These are phyloP conservation scores for Cladosporium sp. DNA, from an alignment of 2,329 filamentous ascomycete species.

Conservation along the genomic window DNA sequence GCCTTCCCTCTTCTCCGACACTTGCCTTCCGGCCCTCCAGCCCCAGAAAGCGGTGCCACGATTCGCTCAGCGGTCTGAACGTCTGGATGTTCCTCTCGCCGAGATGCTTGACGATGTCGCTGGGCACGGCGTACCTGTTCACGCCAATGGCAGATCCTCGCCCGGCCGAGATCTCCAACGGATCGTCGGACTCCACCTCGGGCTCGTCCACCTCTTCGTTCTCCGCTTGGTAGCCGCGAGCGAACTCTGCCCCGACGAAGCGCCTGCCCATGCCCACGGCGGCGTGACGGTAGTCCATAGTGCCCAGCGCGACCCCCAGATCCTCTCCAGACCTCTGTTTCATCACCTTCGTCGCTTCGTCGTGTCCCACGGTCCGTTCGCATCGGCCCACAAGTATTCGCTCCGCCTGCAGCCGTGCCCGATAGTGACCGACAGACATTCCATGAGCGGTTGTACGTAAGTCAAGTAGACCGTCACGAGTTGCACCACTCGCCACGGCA, in stretches of 20 bases:
- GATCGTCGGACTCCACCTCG: slow-evolving; percentile 27
- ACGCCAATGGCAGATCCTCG: slow-evolving; percentile 20
- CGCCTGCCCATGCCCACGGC: slow-evolving; percentile 24
- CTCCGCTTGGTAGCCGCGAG: slow-evolving; percentile 26
- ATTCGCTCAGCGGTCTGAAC: slow-evolving; percentile 23
- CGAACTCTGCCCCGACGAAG: slow-evolving; percentile 23
- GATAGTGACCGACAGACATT: not conserved
- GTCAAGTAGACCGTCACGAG: not conserved
- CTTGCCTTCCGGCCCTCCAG: slow-evolving; percentile 3
- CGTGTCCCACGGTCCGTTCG: not conserved
- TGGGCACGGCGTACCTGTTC: slow-evolving; percentile 23
- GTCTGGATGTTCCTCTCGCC: slow-evolving; percentile 25
- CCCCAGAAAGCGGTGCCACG: slow-evolving; percentile 19
- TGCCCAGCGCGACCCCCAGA: slow-evolving; percentile 24
- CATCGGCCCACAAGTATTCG: not conserved
- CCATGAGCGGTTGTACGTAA: not conserved
- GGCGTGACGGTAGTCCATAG: slow-evolving; percentile 21
- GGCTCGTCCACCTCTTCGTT: slow-evolving; percentile 25
- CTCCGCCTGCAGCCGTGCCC: not conserved
- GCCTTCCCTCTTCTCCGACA: not conserved
- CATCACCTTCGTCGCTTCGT: not conserved
- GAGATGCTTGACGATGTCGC: slow-evolving; percentile 29
- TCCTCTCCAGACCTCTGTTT: slow-evolving; percentile 23
- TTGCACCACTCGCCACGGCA: not conserved
- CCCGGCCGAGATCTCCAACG: slow-evolving; percentile 24